Base-by-base conservation (phyloP, 768 basidiomycete genomes). In the Heimioporus sp. region DNA sequence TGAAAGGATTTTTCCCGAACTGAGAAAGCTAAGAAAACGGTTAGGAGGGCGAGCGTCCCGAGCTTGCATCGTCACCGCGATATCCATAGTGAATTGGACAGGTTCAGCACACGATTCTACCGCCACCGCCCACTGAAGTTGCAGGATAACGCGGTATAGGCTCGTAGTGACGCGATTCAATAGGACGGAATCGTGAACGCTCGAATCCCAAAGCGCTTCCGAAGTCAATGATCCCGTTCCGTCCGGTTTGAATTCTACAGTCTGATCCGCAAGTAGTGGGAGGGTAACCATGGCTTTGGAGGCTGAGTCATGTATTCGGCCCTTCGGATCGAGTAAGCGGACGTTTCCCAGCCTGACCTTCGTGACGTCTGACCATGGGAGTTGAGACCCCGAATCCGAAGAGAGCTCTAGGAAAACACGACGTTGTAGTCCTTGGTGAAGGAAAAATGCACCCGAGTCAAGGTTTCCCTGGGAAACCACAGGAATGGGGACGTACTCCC, bases 351-450 rank as follows among this genome's bases (percentile, higher is more conserved):
- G 69, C 35, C 83, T 82, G 46, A 95, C 76, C 61, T 82, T 85
- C 2, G 81, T 82, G 36, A 97, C 75, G 54, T 86, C 84, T 20
- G 79, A 79, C 95, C 94, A 98, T 1, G 90, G 90, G 47, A 98
- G 79, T 57, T 95, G 88, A 38, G 80, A 81, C 1, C 96, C 96
- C 12, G 96, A 96, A 63, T 92, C 87, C 46, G 91, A 96, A 15
- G 83, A 84, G 31, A 98, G 74, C 1, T 80, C 81, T 51, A 99
- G 69, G 34, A 80, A 72, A 45, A 99, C 70, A 12, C 90, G 83
- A 19, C 97, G 80, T 66, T 99, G 97, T 21, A 98, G 72, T 24
- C 97, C 97, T 72, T 99, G 97, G 61, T 91, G 94, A 17, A 98
- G 76, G 52, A 82, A 83, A 71, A 97, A 96, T 48, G 82, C 83